Base-by-base conservation (phyloP, 2,329 filamentous ascomycete species). In the Fusarium transvaalense region DNA sequence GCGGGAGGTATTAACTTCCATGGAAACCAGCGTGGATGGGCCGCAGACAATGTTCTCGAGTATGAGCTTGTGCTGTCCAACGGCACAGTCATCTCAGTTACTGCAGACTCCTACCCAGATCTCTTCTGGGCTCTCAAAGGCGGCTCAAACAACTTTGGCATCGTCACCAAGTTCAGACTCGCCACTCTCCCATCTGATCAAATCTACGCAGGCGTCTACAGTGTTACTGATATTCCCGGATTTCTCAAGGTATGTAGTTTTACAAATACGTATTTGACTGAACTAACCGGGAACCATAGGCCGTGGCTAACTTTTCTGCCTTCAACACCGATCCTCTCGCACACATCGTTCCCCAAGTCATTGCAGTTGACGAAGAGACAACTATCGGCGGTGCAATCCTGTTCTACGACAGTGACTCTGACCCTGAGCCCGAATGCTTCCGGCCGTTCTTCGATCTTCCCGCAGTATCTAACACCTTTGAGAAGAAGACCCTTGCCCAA, bases 31-130 rank as follows among this genome's bases (percentile, higher is more conserved):
- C 68, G 74, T 29, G 76, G 76, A 25, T 74, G 73, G 66, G 60
- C 71, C 1, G 71, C 72, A 10, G 75, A 76, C 38, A 75, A 75
- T 23, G 73, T 78, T 1, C 37, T 71, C 25, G 77, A 77, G 42
- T 82, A 77, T 41, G 77, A 83, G 60, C 77, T 85, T n/a, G 82
- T 85, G 4, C 75, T 82, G 0, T 77, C 79, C 0, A 74, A 76
- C 34, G 81, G 83, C 5, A 59, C 66, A 1, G 75, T 84, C 10
- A 68, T 83, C 6, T 77, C 78, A 7, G 82, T 79, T 5, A 81
- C 77, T 15, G 65, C 68, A 1, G 61, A 75, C 6, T 73, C 76
- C 1, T 75, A 83, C 62, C 43, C 72, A 0, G 77, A 79, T 51
- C 72, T 81, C 2, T 79, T 76, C 69, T 76, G 76, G 71, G 77